These are phyloP conservation scores for Lodderomyces jiufengensis DNA, from an alignment of 1,139 yeast genomes.

Conservation along the genomic window DNA sequence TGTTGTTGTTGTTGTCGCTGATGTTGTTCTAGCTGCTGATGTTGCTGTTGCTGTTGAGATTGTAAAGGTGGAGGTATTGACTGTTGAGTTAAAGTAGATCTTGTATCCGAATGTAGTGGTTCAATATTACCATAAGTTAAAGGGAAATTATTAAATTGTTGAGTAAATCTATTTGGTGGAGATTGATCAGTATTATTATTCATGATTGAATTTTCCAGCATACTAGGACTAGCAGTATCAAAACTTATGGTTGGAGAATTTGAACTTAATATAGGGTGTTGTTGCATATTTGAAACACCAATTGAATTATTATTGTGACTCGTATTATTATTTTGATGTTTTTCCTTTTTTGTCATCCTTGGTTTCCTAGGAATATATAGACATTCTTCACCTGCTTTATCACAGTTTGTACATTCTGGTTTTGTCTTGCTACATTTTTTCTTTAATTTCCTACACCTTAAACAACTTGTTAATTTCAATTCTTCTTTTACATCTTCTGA, in stretches of 20 bases:
- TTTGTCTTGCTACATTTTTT: conserved; percentile 45
- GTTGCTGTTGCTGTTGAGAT: conserved; percentile 4
- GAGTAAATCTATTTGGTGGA: too few relatives aligned
- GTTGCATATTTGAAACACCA: too few relatives aligned
- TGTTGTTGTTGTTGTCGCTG: neutral
- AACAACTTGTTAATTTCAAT: conserved; percentile 14
- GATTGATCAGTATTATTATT: too few relatives aligned
- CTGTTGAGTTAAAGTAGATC: too few relatives aligned
- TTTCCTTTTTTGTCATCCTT: conserved; percentile 12
- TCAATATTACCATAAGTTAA: too few relatives aligned
- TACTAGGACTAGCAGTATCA: too few relatives aligned
- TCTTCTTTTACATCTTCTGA: conserved; percentile 1
- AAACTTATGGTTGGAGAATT: too few relatives aligned
- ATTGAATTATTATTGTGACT: too few relatives aligned
- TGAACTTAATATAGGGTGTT: too few relatives aligned
- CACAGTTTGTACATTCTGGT: conserved; percentile 46
- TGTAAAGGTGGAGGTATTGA: neutral
- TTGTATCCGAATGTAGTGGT: too few relatives aligned
- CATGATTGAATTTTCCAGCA: too few relatives aligned
- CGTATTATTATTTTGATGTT: neutral
- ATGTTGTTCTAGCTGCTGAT: neutral
- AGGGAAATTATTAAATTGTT: too few relatives aligned
- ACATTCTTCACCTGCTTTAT: conserved; percentile 34
- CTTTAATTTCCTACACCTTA: conserved; percentile 34
- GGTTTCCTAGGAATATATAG: conserved; percentile 41